phyloP scores from a whole-genome alignment of 495 filamentous ascomycete genomes.

The Amorphotheca resinae region DNA sequence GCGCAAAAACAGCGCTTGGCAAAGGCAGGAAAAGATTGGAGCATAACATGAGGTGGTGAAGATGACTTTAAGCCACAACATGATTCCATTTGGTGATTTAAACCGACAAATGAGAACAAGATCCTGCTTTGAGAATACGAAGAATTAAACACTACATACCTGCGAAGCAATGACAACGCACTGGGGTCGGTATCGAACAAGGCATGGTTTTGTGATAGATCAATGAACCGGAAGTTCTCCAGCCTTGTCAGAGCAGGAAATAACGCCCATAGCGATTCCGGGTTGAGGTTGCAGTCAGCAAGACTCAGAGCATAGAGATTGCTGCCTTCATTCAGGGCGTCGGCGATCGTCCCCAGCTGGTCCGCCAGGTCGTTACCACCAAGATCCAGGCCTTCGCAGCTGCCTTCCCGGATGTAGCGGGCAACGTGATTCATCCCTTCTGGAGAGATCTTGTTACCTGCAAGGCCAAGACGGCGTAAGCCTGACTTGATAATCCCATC shows the following conservation, averaged over 20 bases:
- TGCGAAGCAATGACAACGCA: constrained; percentile 61
- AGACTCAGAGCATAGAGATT: constrained; percentile 73
- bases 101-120: no score
- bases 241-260: constrained; percentile 63
- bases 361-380: constrained; percentile 74
- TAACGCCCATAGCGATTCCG: constrained; percentile 57
- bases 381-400: constrained; percentile 85
- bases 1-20: no score
- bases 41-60: no score
- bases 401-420: constrained; percentile 55
- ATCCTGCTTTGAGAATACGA: no score
- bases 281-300: constrained; percentile 72
- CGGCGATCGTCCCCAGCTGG: constrained; percentile 53
- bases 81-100: no score
- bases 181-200: constrained; percentile 67
- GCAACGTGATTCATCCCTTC: constrained; percentile 65
- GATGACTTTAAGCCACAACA: no score
- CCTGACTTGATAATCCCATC: constrained; percentile 64
- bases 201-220: constrained; percentile 77
- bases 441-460: constrained; percentile 61
- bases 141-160: constrained; percentile 30
- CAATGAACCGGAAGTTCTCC: constrained; percentile 72
- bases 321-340: constrained; percentile 41
- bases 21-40: no score
- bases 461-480: constrained; percentile 64